Evolutionary conservation across 2,329 filamentous ascomycete genomes (phyloP).

Genomic region (Colletotrichum gloeosporioides): DNA sequence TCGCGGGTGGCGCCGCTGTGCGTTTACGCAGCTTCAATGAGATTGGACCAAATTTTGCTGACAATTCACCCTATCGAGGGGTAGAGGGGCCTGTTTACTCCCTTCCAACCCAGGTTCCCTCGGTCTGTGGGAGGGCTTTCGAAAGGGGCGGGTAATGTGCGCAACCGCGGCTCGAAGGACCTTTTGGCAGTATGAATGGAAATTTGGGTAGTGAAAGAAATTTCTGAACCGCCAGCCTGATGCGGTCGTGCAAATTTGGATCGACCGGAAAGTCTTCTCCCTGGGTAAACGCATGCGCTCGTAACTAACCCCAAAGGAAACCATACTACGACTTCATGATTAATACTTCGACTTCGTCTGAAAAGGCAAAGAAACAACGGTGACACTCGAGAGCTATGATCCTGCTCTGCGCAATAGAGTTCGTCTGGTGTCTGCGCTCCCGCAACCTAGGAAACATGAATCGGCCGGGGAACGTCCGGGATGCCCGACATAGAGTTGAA

Average conservation of each 20-base stretch:
- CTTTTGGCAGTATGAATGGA: neutral
- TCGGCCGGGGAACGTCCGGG: neutral
- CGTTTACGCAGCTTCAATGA: conserved; percentile 12
- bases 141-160: neutral
- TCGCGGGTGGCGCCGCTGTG: neutral
- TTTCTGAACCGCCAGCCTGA: neutral
- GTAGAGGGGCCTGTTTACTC: neutral
- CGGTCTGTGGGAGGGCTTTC: conserved; percentile 8
- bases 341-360: neutral
- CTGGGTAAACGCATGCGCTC: neutral
- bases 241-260: neutral
- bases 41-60: neutral
- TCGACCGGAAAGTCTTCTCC: neutral
- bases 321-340: neutral
- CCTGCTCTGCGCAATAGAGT: neutral
- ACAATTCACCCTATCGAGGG: neutral
- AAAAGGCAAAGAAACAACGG: neutral
- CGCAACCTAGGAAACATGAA: neutral
- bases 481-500: neutral
- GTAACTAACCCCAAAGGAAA: neutral
- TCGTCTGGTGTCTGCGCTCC: neutral
- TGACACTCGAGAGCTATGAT: neutral
- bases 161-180: neutral
- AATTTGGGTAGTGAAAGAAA: neutral
- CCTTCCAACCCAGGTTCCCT: neutral